phyloP scores from a whole-genome alignment of 2,329 filamentous ascomycete species.

The Verticillium zaregamsianum region DNA sequence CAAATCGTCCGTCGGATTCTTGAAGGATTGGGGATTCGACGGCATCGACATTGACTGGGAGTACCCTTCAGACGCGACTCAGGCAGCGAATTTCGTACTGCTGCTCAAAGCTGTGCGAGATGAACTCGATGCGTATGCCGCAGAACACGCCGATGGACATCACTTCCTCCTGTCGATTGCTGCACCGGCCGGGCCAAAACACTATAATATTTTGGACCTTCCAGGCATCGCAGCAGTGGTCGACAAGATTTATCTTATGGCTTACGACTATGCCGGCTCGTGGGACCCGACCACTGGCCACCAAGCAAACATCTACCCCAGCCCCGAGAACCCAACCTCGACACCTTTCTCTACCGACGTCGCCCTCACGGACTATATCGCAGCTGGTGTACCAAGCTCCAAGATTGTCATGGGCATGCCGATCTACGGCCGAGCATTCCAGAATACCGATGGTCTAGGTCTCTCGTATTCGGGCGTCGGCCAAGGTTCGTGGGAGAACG shows the following conservation, averaged over 20 bases:
- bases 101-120: conserved; percentile 39
- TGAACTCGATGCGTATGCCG: conserved; percentile 45
- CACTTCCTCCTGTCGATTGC: conserved; percentile 53
- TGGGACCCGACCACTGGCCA: conserved; percentile 65
- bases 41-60: conserved; percentile 41
- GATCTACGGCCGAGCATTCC: conserved; percentile 71
- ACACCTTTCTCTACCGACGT: conserved; percentile 68
- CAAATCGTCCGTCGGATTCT: conserved; percentile 58
- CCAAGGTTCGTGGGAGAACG: conserved; percentile 66
- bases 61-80: conserved; percentile 26
- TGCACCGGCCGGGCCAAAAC: conserved; percentile 40
- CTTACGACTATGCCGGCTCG: conserved; percentile 68
- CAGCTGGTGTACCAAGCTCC: conserved; percentile 52
- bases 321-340: conserved; percentile 43
- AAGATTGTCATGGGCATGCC: conserved; percentile 80
- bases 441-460: conserved; percentile 59
- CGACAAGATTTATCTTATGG: conserved; percentile 62
- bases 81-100: conserved; percentile 39
- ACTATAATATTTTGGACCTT: conserved; percentile 45
- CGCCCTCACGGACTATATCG: conserved; percentile 63
- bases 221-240: conserved; percentile 30
- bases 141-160: conserved; percentile 37
- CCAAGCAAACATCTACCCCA: conserved; percentile 66
- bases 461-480: conserved; percentile 60
- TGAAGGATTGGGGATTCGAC: conserved; percentile 68